A percentile compares a stretch with the other conserved stretches of the same genome.
phyloP scores from a whole-genome alignment of 2,329 filamentous ascomycete genomes.

The Pseudocercospora crystallina region DNA sequence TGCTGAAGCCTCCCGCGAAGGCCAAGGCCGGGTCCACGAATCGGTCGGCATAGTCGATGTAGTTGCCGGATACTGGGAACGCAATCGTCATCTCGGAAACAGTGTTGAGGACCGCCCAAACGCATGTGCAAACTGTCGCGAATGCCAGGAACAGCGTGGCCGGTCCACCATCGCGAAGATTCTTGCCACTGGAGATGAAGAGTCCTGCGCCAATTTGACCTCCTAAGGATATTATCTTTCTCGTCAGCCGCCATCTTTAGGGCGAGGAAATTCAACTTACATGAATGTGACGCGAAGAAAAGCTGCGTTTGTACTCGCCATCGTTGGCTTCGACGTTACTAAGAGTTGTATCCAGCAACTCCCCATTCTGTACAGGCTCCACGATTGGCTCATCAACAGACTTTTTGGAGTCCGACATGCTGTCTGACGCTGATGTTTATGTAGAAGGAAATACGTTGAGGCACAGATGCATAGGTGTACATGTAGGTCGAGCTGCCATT shows the following conservation, averaged over 20 bases:
- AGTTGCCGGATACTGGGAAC: conserved; percentile 40
- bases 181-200: conserved; percentile 50
- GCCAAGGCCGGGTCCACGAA: conserved; percentile 42
- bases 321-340: conserved; percentile 4
- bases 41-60: conserved; percentile 41
- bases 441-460: too few relatives aligned
- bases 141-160: conserved; percentile 38
- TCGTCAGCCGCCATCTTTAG: background rate
- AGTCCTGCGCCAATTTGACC: conserved; percentile 51
- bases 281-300: conserved; percentile 16
- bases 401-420: conserved; percentile 7
- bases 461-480: too few relatives aligned
- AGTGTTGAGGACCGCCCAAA: conserved; percentile 37
- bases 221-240: conserved; percentile 30
- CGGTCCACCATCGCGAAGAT: conserved; percentile 51
- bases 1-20: conserved; percentile 40
- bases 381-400: conserved; percentile 1
- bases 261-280: background rate
- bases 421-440: background rate
- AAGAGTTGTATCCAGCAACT: background rate
- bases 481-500: too few relatives aligned
- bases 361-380: conserved; percentile 1
- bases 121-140: conserved; percentile 30
- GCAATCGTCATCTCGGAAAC: conserved; percentile 41
- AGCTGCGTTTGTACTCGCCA: conserved; percentile 14